Percentiles rank a stretch among this genome's conserved stretches.
Evolutionary conservation across 2,329 filamentous ascomycete genomes (phyloP).

Genomic region (Microascus cirrosus): DNA sequence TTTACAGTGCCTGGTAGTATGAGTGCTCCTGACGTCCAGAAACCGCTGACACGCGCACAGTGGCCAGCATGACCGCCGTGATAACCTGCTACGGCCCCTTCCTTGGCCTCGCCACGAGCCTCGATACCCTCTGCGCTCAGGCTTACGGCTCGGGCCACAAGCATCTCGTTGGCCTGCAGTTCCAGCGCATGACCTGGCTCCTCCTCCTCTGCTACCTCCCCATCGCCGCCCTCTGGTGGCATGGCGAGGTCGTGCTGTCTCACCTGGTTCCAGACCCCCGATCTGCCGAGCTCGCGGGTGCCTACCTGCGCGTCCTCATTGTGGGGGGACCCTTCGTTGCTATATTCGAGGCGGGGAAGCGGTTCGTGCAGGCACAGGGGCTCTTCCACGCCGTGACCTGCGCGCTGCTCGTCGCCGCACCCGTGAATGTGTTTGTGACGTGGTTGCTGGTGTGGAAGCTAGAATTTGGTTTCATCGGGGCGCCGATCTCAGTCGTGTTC

Average conservation of each 20-base stretch:
- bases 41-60: slow-evolving; percentile 8
- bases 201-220: slow-evolving; percentile 62
- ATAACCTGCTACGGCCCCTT: slow-evolving; percentile 70
- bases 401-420: slow-evolving; percentile 64
- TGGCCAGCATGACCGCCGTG: slow-evolving; percentile 63
- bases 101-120: slow-evolving; percentile 75
- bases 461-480: slow-evolving; percentile 62
- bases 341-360: slow-evolving; percentile 66
- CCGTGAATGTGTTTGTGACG: slow-evolving; percentile 66
- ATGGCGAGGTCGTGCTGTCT: slow-evolving; percentile 53
- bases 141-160: slow-evolving; percentile 88
- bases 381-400: slow-evolving; percentile 70
- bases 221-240: slow-evolving; percentile 60
- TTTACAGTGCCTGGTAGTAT: neutral
- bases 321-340: slow-evolving; percentile 66
- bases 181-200: slow-evolving; percentile 73
- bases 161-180: slow-evolving; percentile 73
- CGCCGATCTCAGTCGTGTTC: slow-evolving; percentile 69
- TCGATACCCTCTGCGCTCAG: slow-evolving; percentile 89
- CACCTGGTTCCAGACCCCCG: slow-evolving; percentile 37
- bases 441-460: slow-evolving; percentile 69
- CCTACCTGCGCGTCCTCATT: slow-evolving; percentile 63
- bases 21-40: neutral
- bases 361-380: slow-evolving; percentile 74
- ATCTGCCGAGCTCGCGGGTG: slow-evolving; percentile 55